These are phyloP conservation scores for Phytophthora megakarya DNA, from an alignment of 352 stramenopile species.

Conservation along the genomic window DNA sequence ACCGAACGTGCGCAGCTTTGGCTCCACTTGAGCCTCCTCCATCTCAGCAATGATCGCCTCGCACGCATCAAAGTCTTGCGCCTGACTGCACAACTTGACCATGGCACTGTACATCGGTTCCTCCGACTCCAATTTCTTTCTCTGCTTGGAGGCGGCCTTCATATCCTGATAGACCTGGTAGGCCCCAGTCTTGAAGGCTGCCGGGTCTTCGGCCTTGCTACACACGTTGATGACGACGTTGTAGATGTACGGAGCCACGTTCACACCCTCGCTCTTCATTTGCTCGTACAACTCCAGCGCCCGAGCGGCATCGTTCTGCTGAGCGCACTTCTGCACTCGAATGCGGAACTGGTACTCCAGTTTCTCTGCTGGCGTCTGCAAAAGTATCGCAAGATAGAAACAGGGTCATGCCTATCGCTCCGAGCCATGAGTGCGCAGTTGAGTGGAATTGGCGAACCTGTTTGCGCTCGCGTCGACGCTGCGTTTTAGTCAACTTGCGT, in stretches of 20 bases:
- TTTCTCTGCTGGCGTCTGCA: constrained; percentile 52
- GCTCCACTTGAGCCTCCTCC: constrained; percentile 46
- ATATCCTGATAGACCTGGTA: constrained; percentile 73
- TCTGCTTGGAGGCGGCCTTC: constrained; percentile 37
- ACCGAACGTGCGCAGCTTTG: constrained; percentile 78
- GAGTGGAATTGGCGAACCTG: constrained; percentile 36
- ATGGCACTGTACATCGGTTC: constrained; percentile 79
- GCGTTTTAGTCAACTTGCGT: constrained; percentile 42
- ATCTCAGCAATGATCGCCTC: constrained; percentile 57
- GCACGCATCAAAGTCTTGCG: constrained; percentile 58
- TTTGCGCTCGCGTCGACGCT: constrained; percentile 50
- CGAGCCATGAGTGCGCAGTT: not conserved
- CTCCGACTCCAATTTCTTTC: constrained; percentile 35
- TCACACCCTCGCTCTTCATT: constrained; percentile 47
- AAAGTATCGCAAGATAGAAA: not conserved
- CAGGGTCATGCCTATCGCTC: not conserved
- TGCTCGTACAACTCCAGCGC: constrained; percentile 57
- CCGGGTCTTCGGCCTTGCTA: constrained; percentile 47
- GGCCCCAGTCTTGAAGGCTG: constrained; percentile 42
- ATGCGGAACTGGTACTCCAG: constrained; percentile 44
- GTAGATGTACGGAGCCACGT: constrained; percentile 53
- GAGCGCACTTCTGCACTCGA: constrained; percentile 50
- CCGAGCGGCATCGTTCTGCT: constrained; percentile 40
- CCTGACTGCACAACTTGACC: constrained; percentile 74
- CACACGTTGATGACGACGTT: constrained; percentile 69